Percentiles rank a stretch among this genome's conserved stretches.
phyloP scores from a whole-genome alignment of 2,329 filamentous ascomycete species.

The Huntiella omanensis region DNA sequence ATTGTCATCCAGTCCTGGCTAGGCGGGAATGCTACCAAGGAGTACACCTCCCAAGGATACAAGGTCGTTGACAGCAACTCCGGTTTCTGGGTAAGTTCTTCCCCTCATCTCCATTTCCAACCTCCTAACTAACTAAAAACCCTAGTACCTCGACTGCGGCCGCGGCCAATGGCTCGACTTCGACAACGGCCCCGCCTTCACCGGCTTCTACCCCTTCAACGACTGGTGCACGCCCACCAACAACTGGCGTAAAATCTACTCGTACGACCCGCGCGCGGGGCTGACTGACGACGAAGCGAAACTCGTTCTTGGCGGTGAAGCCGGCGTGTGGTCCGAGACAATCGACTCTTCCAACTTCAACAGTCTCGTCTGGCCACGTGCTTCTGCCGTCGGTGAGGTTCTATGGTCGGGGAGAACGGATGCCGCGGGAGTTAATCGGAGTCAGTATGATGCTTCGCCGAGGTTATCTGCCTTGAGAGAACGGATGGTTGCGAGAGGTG shows the following conservation, averaged over 20 bases:
- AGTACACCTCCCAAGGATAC: conserved; percentile 43
- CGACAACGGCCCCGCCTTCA: conserved; percentile 32
- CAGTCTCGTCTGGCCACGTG: conserved; percentile 58
- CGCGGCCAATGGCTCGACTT: conserved; percentile 65
- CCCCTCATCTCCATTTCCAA: background rate
- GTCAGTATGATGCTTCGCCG: conserved; percentile 49
- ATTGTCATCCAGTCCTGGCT: conserved; percentile 68
- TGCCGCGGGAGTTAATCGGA: conserved; percentile 45
- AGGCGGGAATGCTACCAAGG: conserved; percentile 39
- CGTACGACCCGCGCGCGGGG: conserved; percentile 52
- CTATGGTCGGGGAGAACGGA: conserved; percentile 61
- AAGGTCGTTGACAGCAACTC: conserved; percentile 60
- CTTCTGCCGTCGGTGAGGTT: conserved; percentile 55
- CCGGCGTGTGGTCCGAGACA: conserved; percentile 68
- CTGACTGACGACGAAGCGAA: conserved; percentile 42
- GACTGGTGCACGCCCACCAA: conserved; percentile 71
- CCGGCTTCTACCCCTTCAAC: conserved; percentile 45
- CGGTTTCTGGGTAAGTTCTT: conserved; percentile 47
- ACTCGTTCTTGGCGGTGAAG: conserved; percentile 64
- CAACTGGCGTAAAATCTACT: conserved; percentile 67
- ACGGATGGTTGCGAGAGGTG: conserved; percentile 48
- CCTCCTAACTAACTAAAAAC: conserved; percentile 12
- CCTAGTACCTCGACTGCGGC: conserved; percentile 65
- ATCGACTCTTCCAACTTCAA: conserved; percentile 59
- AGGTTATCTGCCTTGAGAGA: conserved; percentile 60